phyloP scores from a whole-genome alignment of 441 rosid genomes.

The Pelargonium fulgidum region DNA sequence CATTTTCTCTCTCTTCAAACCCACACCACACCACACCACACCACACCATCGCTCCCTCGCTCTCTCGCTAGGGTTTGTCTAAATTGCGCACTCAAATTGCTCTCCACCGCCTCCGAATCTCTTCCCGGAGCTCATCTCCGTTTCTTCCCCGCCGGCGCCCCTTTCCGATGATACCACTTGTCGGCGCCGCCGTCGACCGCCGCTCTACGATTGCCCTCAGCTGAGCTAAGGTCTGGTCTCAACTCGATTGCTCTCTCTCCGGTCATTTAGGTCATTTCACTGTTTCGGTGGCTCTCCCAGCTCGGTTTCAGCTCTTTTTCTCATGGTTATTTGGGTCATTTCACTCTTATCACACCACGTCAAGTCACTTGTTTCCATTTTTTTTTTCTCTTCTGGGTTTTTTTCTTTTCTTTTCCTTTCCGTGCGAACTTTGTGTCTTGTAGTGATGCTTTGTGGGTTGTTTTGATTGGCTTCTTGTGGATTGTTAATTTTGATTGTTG shows the following conservation, averaged over 20 bases:
- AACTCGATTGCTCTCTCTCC: constrained; percentile 27
- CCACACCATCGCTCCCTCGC: constrained; percentile 30
- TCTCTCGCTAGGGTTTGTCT: constrained; percentile 63
- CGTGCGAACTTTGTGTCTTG: constrained; percentile 31
- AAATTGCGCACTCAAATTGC: constrained; percentile 60
- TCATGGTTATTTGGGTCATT: constrained; percentile 40
- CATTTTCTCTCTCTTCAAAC: constrained; percentile 10
- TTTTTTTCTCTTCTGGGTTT: constrained; percentile 32
- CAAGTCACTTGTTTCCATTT: constrained; percentile 20
- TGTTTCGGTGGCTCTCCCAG: constrained; percentile 26
- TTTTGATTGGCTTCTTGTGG: constrained; percentile 14
- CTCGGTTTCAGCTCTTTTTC: constrained; percentile 30
- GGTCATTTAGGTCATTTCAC: constrained; percentile 50
- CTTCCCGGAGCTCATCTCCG: not conserved
- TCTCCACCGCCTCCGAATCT: constrained; percentile 36
- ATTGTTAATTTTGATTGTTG: not conserved
- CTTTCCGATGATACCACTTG: constrained; percentile 35
- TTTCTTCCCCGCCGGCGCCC: constrained; percentile 27
- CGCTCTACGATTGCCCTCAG: constrained; percentile 24
- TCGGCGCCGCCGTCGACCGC: constrained; percentile 43
- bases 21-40: not conserved
- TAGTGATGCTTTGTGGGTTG: constrained; percentile 27
- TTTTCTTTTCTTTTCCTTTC: constrained; percentile 16
- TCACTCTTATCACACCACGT: constrained; percentile 54
- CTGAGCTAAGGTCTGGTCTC: constrained; percentile 35